Evolutionary conservation across 2,329 filamentous ascomycete species (phyloP).

Genomic region (Sporothrix dimorphospora): DNA sequence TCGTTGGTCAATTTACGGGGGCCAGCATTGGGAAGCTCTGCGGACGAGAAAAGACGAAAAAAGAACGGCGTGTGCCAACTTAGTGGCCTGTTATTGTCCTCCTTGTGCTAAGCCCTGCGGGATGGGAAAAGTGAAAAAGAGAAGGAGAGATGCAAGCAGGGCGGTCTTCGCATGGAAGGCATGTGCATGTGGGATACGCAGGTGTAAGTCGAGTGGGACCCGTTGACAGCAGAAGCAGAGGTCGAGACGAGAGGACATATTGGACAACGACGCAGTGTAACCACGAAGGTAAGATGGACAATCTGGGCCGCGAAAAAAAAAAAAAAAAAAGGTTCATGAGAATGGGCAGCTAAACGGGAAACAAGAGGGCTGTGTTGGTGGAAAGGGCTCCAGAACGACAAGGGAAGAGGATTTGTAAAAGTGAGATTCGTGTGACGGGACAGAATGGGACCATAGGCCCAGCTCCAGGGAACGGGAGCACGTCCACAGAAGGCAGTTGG

Average conservation of each 20-base stretch:
- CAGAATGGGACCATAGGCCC: neutral
- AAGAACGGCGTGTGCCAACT: neutral
- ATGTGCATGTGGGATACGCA: neutral
- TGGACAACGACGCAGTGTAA: neutral
- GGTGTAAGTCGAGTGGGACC: neutral
- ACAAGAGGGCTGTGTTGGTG: neutral
- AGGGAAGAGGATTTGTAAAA: slow-evolving; percentile 4
- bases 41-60: neutral
- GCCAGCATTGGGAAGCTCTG: neutral
- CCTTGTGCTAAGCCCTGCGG: neutral
- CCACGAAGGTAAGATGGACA: neutral
- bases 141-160: neutral
- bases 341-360: slow-evolving; percentile 13
- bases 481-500: neutral
- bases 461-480: neutral
- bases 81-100: neutral
- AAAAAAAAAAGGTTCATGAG: neutral
- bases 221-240: neutral
- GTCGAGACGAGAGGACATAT: slow-evolving; percentile 3
- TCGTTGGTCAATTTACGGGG: slow-evolving; percentile 27
- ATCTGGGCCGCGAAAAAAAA: too few species aligned
- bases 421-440: slow-evolving; percentile 10
- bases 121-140: neutral
- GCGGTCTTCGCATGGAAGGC: neutral
- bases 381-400: neutral